phyloP scores from a whole-genome alignment of 768 basidiomycete species.

The Rhodotorula taiwanensis region DNA sequence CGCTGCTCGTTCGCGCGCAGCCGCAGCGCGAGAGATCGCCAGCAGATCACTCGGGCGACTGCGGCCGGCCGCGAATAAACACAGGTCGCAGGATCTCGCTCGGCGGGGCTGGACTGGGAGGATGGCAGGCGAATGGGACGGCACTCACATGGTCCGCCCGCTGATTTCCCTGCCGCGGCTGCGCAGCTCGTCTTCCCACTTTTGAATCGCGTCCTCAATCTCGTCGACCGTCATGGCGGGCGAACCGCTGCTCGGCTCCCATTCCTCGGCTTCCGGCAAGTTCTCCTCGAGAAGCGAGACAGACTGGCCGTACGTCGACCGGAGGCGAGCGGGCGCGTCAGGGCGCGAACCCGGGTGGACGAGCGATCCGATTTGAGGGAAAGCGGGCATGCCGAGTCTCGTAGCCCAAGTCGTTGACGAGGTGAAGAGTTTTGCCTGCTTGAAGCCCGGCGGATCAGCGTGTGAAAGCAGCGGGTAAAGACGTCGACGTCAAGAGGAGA shows the following conservation, averaged over 20 bases:
- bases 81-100: no score
- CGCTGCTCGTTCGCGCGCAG: no score
- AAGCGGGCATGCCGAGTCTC: not conserved
- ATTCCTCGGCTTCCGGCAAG: conserved; percentile 16
- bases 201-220: conserved; percentile 63
- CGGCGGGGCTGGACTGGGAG: no score
- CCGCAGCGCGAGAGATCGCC: no score
- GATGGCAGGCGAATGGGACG: no score
- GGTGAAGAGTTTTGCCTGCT: no score
- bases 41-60: no score
- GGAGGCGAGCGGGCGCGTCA: conserved; percentile 12
- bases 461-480: no score
- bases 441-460: no score
- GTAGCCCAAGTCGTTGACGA: no score
- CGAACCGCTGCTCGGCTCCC: conserved; percentile 28
- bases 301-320: conserved; percentile 16
- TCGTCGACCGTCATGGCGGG: conserved; percentile 49
- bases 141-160: conserved; percentile 86
- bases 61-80: no score
- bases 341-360: conserved; percentile 13
- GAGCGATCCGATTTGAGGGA: not conserved
- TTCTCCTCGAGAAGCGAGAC: conserved; percentile 21
- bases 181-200: conserved; percentile 65
- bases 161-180: conserved; percentile 66
- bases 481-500: no score